phyloP scores from a whole-genome alignment of 2,329 filamentous ascomycete genomes.

The Aspergillus caelatus region DNA sequence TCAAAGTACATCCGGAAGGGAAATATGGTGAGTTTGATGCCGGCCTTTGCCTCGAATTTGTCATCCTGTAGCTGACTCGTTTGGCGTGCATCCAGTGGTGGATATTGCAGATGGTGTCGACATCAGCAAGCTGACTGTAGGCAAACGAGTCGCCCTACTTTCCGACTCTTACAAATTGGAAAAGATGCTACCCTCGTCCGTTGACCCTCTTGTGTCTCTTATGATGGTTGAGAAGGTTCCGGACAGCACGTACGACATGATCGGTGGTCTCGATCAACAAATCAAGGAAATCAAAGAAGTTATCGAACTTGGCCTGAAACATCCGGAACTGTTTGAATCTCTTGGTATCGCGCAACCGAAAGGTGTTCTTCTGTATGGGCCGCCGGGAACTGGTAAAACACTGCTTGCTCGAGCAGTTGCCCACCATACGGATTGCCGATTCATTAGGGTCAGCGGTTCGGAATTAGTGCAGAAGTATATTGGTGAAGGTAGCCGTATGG shows the following conservation, averaged over 20 bases:
- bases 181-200: constrained; percentile 96
- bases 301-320: constrained; percentile 96
- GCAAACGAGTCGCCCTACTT: constrained; percentile 94
- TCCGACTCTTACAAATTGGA: constrained; percentile 99
- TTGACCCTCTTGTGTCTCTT: constrained; percentile 96
- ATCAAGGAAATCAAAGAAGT: constrained; percentile 99
- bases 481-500: constrained; percentile 96
- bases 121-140: constrained; percentile 90
- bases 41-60: neutral
- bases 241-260: constrained; percentile 99
- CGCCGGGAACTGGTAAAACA: constrained; percentile 96
- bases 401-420: constrained; percentile 92
- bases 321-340: constrained; percentile 98
- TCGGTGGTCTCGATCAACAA: constrained; percentile 96
- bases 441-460: constrained; percentile 94
- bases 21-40: constrained; percentile 81
- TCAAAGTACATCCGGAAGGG: constrained; percentile 98
- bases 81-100: constrained; percentile 66
- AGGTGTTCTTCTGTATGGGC: constrained; percentile 93
- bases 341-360: constrained; percentile 98
- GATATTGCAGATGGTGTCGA: constrained; percentile 95
- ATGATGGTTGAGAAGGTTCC: constrained; percentile 99
- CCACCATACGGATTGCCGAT: constrained; percentile 98
- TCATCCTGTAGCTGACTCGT: constrained; percentile 13
- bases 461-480: constrained; percentile 99